Percentiles rank a stretch among this genome's conserved stretches.
These are phyloP conservation scores for Scleroderma bovista DNA, from an alignment of 768 basidiomycete genomes.

Conservation along the genomic window DNA sequence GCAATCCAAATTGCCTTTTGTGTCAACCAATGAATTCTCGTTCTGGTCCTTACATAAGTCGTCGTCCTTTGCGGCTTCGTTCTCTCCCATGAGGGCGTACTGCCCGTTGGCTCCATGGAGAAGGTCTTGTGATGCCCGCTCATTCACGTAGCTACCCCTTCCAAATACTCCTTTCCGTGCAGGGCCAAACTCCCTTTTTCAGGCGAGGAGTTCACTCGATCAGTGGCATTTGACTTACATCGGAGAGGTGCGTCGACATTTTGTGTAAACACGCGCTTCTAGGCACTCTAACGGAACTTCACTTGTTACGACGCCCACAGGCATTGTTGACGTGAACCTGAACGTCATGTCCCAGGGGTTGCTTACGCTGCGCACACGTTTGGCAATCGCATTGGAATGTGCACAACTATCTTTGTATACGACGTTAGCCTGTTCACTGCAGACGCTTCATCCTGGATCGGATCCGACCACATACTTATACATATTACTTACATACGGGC, in stretches of 20 bases:
- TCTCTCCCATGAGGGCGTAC: too few species aligned
- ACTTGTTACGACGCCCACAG: neutral
- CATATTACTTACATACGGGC: constrained; percentile 1
- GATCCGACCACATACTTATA: neutral
- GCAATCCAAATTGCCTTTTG: too few species aligned
- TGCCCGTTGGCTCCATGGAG: too few species aligned
- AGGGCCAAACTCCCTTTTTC: neutral
- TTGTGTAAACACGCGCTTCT: neutral
- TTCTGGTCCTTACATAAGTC: too few species aligned
- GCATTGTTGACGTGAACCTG: neutral
- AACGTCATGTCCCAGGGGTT: neutral
- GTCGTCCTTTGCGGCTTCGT: too few species aligned
- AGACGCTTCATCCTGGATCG: neutral
- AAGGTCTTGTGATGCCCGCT: too few species aligned
- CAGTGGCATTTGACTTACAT: too few species aligned
- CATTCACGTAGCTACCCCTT: too few species aligned
- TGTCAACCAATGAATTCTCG: too few species aligned
- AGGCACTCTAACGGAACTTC: neutral
- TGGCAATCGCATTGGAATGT: neutral
- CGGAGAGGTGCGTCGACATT: too few species aligned
- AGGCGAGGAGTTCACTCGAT: neutral
- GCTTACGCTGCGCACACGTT: too few species aligned
- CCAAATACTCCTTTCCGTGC: neutral
- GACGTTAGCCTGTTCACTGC: neutral
- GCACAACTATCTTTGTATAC: neutral